phyloP scores from a whole-genome alignment of 306 rosid genomes.

The Quercus dentata region DNA sequence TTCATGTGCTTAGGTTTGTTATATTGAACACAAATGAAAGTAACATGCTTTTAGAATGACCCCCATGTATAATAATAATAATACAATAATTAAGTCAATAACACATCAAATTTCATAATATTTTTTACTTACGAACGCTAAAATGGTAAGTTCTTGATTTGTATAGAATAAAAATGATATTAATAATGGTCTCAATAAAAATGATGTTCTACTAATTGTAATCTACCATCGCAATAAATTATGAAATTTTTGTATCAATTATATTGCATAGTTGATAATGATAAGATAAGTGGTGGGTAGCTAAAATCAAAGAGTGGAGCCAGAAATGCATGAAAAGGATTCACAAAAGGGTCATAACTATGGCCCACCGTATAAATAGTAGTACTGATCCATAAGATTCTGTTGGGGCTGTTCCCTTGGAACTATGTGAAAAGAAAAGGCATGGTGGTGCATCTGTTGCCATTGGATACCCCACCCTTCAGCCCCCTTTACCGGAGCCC shows the following conservation, averaged over 20 bases:
- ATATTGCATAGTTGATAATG: too few species aligned
- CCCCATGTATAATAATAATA: not conserved
- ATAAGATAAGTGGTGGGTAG: conserved; percentile 21
- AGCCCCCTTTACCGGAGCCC: not conserved
- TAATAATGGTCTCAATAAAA: too few species aligned
- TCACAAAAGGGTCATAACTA: conserved; percentile 21
- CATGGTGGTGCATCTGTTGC: conserved; percentile 13
- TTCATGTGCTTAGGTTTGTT: conserved; percentile 45
- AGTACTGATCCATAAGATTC: conserved; percentile 57
- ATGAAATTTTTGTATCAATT: too few species aligned
- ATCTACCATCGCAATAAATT: too few species aligned
- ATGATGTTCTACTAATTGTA: too few species aligned
- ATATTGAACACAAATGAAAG: conserved; percentile 20
- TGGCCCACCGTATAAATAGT: conserved; percentile 52
- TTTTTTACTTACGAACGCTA: not conserved
- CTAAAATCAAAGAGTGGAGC: conserved; percentile 8
- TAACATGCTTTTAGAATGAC: conserved; percentile 55
- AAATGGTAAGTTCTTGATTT: too few species aligned
- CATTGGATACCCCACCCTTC: conserved; percentile 15
- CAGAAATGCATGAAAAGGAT: conserved; percentile 31
- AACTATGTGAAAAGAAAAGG: conserved; percentile 28
- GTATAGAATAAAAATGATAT: too few species aligned
- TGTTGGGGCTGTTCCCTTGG: conserved; percentile 73
- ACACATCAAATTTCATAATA: too few species aligned
- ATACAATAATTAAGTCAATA: too few species aligned